These are phyloP conservation scores for Coemansia aciculifera DNA, from an alignment of 192 early-diverging fungal species.

Conservation along the genomic window DNA sequence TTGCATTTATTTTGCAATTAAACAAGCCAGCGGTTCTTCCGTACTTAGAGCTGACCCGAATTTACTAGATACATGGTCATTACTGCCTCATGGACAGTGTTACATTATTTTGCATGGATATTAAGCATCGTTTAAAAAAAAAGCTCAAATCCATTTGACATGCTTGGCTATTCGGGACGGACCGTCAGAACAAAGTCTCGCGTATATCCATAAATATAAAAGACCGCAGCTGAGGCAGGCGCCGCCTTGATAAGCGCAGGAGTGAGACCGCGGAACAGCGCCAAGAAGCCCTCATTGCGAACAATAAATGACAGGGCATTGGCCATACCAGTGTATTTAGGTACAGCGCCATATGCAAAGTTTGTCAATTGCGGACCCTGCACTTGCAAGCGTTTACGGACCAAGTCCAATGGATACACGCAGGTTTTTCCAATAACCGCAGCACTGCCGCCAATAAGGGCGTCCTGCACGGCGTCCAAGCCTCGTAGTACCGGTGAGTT, in stretches of 20 bases:
- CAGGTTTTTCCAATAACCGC: slow-evolving; percentile 80
- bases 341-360: slow-evolving; percentile 66
- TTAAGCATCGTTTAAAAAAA: no score
- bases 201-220: slow-evolving; percentile 76
- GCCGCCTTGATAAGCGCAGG: slow-evolving; percentile 87
- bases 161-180: background rate
- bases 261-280: slow-evolving; percentile 84
- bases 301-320: slow-evolving; percentile 67
- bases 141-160: no score
- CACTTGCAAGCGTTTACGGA: slow-evolving; percentile 76
- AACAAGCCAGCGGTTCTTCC: no score
- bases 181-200: slow-evolving; percentile 56
- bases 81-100: no score
- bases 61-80: no score
- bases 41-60: no score
- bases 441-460: slow-evolving; percentile 75
- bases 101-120: no score
- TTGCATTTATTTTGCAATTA: no score
- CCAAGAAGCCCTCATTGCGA: slow-evolving; percentile 72
- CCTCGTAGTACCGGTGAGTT: background rate
- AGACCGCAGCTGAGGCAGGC: slow-evolving; percentile 82
- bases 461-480: slow-evolving; percentile 57
- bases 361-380: slow-evolving; percentile 69
- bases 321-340: slow-evolving; percentile 64
- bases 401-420: slow-evolving; percentile 90